Percentiles rank a stretch among this genome's conserved stretches.
Evolutionary conservation across 805 yeast species (phyloP).

Genomic region (Monosporozyma unispora): DNA sequence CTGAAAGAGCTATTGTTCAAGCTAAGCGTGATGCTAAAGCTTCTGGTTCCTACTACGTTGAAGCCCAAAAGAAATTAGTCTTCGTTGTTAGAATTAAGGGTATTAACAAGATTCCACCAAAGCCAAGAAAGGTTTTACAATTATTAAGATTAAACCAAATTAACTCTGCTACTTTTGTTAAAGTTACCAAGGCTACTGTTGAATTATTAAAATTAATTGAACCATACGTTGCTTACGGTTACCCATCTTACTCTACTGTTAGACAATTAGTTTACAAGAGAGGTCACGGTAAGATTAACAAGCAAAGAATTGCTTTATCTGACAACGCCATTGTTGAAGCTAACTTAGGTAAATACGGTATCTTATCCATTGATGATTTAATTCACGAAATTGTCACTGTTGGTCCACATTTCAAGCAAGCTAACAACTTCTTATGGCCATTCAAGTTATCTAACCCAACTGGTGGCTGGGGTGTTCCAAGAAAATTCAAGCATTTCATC

Average conservation of each 20-base stretch:
- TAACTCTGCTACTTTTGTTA: slow-evolving; percentile 91
- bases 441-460: slow-evolving; percentile 93
- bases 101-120: slow-evolving; percentile 96
- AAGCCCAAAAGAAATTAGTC: slow-evolving; percentile 89
- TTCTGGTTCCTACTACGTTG: slow-evolving; percentile 87
- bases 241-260: slow-evolving; percentile 87
- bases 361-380: slow-evolving; percentile 83
- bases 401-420: slow-evolving; percentile 98
- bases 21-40: slow-evolving; percentile 94
- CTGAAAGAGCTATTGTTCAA: slow-evolving; percentile 77
- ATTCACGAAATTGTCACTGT: slow-evolving; percentile 93
- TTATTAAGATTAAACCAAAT: slow-evolving; percentile 88
- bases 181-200: slow-evolving; percentile 89
- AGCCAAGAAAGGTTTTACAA: slow-evolving; percentile 98
- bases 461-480: slow-evolving; percentile 96
- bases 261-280: slow-evolving; percentile 94
- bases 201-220: slow-evolving; percentile 90
- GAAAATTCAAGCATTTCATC: slow-evolving; percentile 95
- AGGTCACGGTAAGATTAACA: slow-evolving; percentile 95
- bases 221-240: slow-evolving; percentile 96
- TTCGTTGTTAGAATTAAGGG: slow-evolving; percentile 98
- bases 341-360: slow-evolving; percentile 85
- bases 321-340: slow-evolving; percentile 87
- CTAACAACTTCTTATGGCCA: slow-evolving; percentile 97
- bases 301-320: slow-evolving; percentile 85